Base-by-base conservation (phyloP, 2,329 filamentous ascomycete species). In the Emericellopsis cladophorae region DNA sequence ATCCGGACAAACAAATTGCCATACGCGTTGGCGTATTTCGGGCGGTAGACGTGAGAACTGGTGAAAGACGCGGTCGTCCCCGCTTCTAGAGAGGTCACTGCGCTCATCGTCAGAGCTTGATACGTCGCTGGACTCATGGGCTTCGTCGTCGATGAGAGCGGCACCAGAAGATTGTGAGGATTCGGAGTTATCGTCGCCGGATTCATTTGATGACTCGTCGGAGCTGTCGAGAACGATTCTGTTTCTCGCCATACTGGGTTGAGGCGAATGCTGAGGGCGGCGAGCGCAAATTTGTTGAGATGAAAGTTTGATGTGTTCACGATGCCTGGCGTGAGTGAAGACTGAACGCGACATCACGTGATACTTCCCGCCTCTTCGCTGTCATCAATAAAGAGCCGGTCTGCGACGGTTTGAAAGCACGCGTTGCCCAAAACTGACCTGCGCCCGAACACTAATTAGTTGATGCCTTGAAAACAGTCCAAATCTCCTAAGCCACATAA, bases 11-110 rank as follows among this genome's bases (percentile, higher is more conserved):
- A 55, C 58, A 15, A 48, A 39, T 31, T 54, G 46, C 60, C 60
- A 63, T 39, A 62, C 45, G 18, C 46, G 53, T 18, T 49, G 42
- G 39, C 59, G 54, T 14, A 63, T 45, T 44, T 63, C 60, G 10
- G 52, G 49, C 1, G 60, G 60, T 2, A 63, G 51, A 21, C 45
- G 39, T 29, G 44, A 41, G 41, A 58, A 61, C 37, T 44, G 40
- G 11, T 22, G 21, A 22, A 41, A 41, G 8, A 11, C n/a, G 11
- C 7, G 6, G 10, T 35, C 31, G 22, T 22, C 38, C 15, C 21
- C 31, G 18, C 9, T 37, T 35, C 3, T n/a, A 4, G 5, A 12
- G 36, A 29, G 26, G 22, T 8, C 5, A 29, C 6, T 16, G 10
- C 16, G 4, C 16, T 37, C 36, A 26, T 37, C 36, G 10, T 33